Base-by-base conservation (phyloP, 2,329 filamentous ascomycete species). In the Colletotrichum sp. region DNA sequence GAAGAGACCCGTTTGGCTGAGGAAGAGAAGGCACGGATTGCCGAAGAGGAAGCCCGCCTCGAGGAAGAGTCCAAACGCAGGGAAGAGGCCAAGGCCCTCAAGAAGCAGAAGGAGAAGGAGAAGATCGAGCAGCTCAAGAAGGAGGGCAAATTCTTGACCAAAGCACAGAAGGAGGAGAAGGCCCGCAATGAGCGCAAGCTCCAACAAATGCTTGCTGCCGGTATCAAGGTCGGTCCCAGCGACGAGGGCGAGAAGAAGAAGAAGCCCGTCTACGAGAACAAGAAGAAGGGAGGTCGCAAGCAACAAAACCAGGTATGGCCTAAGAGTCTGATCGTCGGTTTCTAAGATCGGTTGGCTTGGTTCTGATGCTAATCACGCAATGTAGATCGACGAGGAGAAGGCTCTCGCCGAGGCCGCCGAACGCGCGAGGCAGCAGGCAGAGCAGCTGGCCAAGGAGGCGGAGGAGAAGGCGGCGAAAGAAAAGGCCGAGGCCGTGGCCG, bases 31-130 rank as follows among this genome's bases (percentile, higher is more conserved):
- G 90, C 89, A 13, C 88, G 89, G 21, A 83, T 92, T 32, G 93
- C 92, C 79, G 94, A 94, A 79, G 89, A 93, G 75, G 92, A 95
- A 82, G 88, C 89, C 63, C 83, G 85, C 69, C 90, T 89, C 52
- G 91, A 88, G 10, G 95, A 96, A 83, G 94, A 96, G 80, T 83
- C 86, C 73, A 92, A 92, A 85, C 90, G 89, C 73, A 92, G 88
- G 78, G 94, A 95, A 80, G 95, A 96, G 81, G 92, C 92, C 67
- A 95, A 92, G 84, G 92, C 92, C 3, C 85, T 92, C 58, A 96
- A 94, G 89, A 97, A 96, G 88, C 94, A 95, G 81, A 95, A 92
- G 82, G 95, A 97, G 81, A 96, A 94, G 88, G 94, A 96, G 84
- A 95, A 91, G 85, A 93, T 96, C 76, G 95, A 97, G 82, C 93